A percentile compares a stretch with the other conserved stretches of the same genome.
These are phyloP conservation scores for Theileria sp. DNA, from an alignment of 169 alveolate species.

Conservation along the genomic window DNA sequence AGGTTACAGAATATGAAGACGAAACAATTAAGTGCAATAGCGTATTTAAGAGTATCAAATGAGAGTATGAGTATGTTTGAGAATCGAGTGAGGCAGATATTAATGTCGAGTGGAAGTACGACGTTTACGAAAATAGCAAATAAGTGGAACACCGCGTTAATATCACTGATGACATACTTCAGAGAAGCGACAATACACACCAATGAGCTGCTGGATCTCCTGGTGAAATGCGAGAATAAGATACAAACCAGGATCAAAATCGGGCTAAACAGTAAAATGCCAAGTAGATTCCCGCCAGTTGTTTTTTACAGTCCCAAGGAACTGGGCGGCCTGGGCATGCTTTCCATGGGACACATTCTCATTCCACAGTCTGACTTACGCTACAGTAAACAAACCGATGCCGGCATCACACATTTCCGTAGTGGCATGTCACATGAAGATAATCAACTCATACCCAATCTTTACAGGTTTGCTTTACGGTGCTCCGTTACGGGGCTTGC, in stretches of 20 bases:
- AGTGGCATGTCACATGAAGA: conserved; percentile 99
- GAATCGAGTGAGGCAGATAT: conserved; percentile 95
- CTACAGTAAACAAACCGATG: conserved; percentile 94
- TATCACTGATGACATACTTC: conserved; percentile 98
- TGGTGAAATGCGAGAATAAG: conserved; percentile 98
- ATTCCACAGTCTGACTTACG: conserved; percentile 99
- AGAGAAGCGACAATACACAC: conserved; percentile 99
- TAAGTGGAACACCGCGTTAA: conserved; percentile 99
- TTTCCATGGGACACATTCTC: conserved; percentile 99
- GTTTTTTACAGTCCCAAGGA: conserved; percentile 99
- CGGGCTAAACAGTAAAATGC: conserved; percentile 99
- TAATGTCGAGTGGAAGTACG: conserved; percentile 98
- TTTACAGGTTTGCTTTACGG: conserved; percentile 83
- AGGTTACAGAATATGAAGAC: conserved; percentile 95
- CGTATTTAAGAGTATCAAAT: conserved; percentile 97
- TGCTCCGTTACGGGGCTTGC: conserved; percentile 62
- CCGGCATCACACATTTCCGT: conserved; percentile 99
- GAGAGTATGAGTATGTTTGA: conserved; percentile 95
- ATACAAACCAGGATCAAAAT: conserved; percentile 99
- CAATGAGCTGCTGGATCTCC: conserved; percentile 93
- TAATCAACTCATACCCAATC: conserved; percentile 98
- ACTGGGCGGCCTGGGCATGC: conserved; percentile 99
- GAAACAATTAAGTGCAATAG: conserved; percentile 98
- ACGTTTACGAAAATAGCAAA: conserved; percentile 99
- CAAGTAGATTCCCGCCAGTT: conserved; percentile 99